These are phyloP conservation scores for Phytophthora nicotianae DNA, from an alignment of 352 stramenopile genomes.

Conservation along the genomic window DNA sequence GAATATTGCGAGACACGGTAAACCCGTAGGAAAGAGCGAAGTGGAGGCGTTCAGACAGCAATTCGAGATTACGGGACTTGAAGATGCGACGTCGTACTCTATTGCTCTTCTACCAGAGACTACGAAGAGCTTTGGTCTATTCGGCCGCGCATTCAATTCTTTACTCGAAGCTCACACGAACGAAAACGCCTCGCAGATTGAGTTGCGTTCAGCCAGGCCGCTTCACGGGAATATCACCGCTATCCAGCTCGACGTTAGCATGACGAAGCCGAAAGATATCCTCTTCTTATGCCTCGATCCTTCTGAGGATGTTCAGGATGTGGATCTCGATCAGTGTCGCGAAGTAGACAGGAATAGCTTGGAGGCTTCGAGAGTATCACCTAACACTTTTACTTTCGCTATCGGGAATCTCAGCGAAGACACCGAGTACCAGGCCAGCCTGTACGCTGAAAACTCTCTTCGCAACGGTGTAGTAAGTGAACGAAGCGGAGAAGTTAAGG, in stretches of 20 bases:
- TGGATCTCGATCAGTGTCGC: conserved; percentile 18
- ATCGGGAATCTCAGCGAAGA: conserved; percentile 66
- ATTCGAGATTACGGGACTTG: conserved; percentile 50
- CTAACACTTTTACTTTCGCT: conserved; percentile 42
- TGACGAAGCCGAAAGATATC: conserved; percentile 65
- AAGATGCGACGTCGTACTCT: conserved; percentile 54
- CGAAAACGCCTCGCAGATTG: conserved; percentile 65
- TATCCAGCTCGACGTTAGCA: conserved; percentile 50
- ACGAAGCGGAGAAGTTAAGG: conserved; percentile 15
- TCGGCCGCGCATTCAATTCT: conserved; percentile 46
- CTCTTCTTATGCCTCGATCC: conserved; percentile 49
- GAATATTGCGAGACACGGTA: not conserved
- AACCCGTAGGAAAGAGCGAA: not conserved
- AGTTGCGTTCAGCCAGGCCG: conserved; percentile 33
- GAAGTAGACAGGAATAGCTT: conserved; percentile 41
- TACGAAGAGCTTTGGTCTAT: conserved; percentile 61
- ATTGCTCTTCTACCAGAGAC: conserved; percentile 74
- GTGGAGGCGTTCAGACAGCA: conserved; percentile 23
- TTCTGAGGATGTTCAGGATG: not conserved
- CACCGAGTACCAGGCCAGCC: conserved; percentile 40
- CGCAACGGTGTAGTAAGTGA: conserved; percentile 61
- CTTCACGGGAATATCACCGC: conserved; percentile 43
- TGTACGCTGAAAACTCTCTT: conserved; percentile 64
- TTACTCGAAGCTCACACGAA: conserved; percentile 65
- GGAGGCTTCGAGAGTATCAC: conserved; percentile 21